These are phyloP conservation scores for Rubroboletus pulcherrimus DNA, from an alignment of 768 basidiomycete genomes.

Conservation along the genomic window DNA sequence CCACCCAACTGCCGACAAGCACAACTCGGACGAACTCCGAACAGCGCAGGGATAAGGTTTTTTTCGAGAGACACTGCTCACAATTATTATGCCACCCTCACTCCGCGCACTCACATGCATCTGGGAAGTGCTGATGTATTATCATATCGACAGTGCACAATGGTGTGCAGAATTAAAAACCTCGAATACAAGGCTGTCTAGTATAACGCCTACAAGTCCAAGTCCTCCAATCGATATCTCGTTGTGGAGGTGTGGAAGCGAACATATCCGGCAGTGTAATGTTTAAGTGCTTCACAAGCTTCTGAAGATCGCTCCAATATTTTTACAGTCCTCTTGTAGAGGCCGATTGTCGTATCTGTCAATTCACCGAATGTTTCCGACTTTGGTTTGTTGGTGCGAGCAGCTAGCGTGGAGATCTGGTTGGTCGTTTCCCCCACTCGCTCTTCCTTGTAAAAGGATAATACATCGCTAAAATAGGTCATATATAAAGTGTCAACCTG, in stretches of 20 bases:
- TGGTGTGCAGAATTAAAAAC: too few relatives aligned
- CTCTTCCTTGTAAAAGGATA: conserved; percentile 44
- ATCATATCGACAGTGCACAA: not conserved
- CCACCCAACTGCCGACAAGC: not conserved
- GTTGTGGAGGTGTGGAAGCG: conserved; percentile 25
- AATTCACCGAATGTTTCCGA: conserved; percentile 24
- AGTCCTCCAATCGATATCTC: conserved; percentile 26
- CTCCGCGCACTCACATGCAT: not conserved
- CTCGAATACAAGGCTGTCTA: not conserved
- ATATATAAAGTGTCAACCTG: not conserved
- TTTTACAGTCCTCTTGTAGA: conserved; percentile 22
- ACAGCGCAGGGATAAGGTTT: not conserved
- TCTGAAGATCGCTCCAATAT: conserved; percentile 20
- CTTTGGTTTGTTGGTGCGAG: conserved; percentile 23
- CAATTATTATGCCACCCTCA: not conserved
- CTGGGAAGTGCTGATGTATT: not conserved
- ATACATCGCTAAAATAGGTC: conserved; percentile 31
- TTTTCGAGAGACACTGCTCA: not conserved
- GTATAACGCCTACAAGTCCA: conserved; percentile 5
- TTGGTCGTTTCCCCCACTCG: conserved; percentile 33
- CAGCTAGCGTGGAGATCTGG: conserved; percentile 33
- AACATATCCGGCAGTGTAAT: conserved; percentile 24
- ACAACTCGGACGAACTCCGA: not conserved
- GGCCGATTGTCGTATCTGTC: conserved; percentile 23
- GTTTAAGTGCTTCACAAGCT: conserved; percentile 19